A percentile compares a stretch with the other conserved stretches of the same genome.
Evolutionary conservation across 352 stramenopile species (phyloP).

Genomic region (Globisporangium radiosum): DNA sequence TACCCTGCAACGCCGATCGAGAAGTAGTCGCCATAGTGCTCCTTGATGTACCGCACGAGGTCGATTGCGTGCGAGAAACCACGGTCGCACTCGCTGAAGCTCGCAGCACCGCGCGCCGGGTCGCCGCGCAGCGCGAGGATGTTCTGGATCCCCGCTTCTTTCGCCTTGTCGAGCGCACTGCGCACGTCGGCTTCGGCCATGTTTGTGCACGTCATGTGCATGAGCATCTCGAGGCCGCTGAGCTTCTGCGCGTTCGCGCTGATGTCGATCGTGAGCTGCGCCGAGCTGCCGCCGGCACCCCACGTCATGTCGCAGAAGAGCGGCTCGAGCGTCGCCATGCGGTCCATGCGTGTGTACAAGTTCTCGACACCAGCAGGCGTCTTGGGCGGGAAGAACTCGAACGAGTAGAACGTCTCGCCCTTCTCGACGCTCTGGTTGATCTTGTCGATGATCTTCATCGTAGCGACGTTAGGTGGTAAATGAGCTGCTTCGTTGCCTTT

Average conservation of each 20-base stretch:
- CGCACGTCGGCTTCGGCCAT: conserved; percentile 93
- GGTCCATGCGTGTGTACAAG: conserved; percentile 95
- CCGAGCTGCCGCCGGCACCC: conserved; percentile 95
- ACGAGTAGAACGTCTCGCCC: conserved; percentile 91
- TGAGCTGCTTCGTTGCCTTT: too few relatives aligned
- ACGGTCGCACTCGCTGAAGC: conserved; percentile 89
- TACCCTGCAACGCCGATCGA: conserved; percentile 97
- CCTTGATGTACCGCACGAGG: conserved; percentile 95
- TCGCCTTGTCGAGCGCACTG: conserved; percentile 87
- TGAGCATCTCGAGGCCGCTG: conserved; percentile 88
- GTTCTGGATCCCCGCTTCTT: conserved; percentile 95
- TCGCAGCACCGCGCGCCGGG: conserved; percentile 86
- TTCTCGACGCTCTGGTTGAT: conserved; percentile 74
- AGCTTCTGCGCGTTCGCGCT: conserved; percentile 90
- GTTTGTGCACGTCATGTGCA: conserved; percentile 98
- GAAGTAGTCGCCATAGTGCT: conserved; percentile 94
- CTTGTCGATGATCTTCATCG: conserved; percentile 88
- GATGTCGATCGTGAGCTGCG: conserved; percentile 95
- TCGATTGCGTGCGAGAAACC: conserved; percentile 94
- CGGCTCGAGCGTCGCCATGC: conserved; percentile 92
- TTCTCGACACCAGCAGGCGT: conserved; percentile 96
- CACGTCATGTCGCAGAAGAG: conserved; percentile 99
- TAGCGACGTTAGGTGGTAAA: neutral
- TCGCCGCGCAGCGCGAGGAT: conserved; percentile 98
- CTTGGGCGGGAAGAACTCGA: conserved; percentile 99